phyloP scores from a whole-genome alignment of 2,329 filamentous ascomycete genomes.

The Diaporthe batatas region DNA sequence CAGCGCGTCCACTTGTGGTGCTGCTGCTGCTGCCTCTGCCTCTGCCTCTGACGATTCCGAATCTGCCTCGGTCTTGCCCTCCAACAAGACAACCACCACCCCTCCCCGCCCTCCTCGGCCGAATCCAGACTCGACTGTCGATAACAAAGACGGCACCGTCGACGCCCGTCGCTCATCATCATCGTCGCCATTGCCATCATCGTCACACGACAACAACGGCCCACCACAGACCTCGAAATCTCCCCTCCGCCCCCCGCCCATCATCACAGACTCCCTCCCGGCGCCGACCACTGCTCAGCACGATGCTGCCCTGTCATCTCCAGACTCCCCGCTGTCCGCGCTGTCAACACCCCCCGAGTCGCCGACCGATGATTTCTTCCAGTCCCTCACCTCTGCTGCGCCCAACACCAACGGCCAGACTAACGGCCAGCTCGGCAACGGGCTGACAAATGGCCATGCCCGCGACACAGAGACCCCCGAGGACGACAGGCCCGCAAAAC shows the following conservation, averaged over 20 bases:
- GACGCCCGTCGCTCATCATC: background rate
- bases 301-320: conserved; percentile 20
- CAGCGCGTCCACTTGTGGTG: conserved; percentile 46
- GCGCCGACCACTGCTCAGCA: conserved; percentile 17
- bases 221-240: background rate
- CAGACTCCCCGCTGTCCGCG: conserved; percentile 40
- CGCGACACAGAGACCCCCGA: conserved; percentile 48
- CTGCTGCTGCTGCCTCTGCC: conserved; percentile 20
- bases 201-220: background rate
- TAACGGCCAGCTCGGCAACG: conserved; percentile 47
- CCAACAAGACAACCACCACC: background rate
- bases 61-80: background rate
- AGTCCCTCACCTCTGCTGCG: background rate
- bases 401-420: conserved; percentile 38
- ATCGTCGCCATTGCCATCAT: too few species aligned
- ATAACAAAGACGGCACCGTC: conserved; percentile 1
- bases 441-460: conserved; percentile 43
- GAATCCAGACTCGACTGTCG: background rate
- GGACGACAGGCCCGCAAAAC: conserved; percentile 71
- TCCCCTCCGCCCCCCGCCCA: conserved; percentile 26
- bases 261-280: conserved; percentile 33
- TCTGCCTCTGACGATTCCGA: background rate
- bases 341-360: conserved; percentile 39
- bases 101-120: background rate
- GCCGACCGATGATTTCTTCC: conserved; percentile 17